Base-by-base conservation (phyloP, 139 green algal species). In the Asterochloris sp. region DNA sequence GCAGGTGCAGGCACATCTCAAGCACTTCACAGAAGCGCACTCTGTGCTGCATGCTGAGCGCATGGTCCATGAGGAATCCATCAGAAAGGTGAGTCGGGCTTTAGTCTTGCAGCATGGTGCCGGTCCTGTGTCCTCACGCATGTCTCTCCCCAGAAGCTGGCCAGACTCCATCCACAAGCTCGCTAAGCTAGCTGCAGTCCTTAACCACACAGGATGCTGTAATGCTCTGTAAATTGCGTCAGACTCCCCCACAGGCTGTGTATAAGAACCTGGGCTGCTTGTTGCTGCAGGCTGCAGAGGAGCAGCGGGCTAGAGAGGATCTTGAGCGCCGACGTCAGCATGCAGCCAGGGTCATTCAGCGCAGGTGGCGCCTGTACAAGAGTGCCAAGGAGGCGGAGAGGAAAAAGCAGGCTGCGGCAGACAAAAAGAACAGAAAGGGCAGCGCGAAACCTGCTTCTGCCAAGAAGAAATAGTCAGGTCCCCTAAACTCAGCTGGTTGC, bases 311-410 rank as follows among this genome's bases (percentile, higher is more conserved):
- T 14, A 79, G 29, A 60, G 54, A 79, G 19, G 74, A 54, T 69
- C 54, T 60, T 68, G 74, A 79, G 74, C 54, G 64, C 10, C 64
- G 28, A 38, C 64, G 74, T 60, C 47, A 60, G 54, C 74, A 24
- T 67, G 79, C 67, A 78, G 79, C 77, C 15, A 81, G 62, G 62
- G 60, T 69, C 26, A 81, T 81, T n/a, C 77, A 81, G 62, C 86
- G 88, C 71, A 90, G 89, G 86, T 90, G 83, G 63, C 28, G 26
- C 27, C 81, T 81, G 79, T 81, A 88, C 47, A 85, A 80, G 61
- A 15, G 38, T 38, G 71, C 73, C 64, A 78, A 78, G 17, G 76
- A 78, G 8, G 82, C 76, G 21, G 75, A 90, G 64, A 81, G 71
- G 77, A 81, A 81, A 23, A 81, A 81, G 62, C 60, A 60, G 24